Percentiles rank a stretch among this genome's conserved stretches.
Evolutionary conservation across 805 yeast genomes (phyloP).

Genomic region (Saturnispora quitensis): DNA sequence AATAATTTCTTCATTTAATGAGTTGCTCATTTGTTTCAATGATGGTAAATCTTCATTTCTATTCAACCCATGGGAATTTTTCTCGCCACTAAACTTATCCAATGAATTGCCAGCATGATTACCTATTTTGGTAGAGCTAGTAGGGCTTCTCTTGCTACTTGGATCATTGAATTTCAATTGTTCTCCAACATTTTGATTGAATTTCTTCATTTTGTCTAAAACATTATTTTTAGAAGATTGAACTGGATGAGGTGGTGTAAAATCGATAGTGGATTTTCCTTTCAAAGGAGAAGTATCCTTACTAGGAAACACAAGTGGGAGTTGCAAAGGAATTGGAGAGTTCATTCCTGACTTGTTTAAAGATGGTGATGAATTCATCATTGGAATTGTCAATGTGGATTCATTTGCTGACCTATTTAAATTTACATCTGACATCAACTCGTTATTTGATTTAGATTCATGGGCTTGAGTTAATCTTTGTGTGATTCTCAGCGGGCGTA

Average conservation of each 20-base stretch:
- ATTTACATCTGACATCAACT: not conserved
- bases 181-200: constrained; percentile 16
- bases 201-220: constrained; percentile 21
- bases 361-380: constrained; percentile 15
- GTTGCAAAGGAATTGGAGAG: constrained; percentile 7
- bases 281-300: constrained; percentile 8
- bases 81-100: constrained; percentile 26
- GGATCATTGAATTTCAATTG: not conserved
- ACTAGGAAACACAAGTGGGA: constrained; percentile 9
- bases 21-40: not conserved
- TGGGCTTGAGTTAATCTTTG: constrained; percentile 33
- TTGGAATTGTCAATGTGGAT: not conserved
- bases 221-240: constrained; percentile 8
- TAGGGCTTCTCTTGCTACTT: not conserved
- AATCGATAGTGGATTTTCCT: not conserved
- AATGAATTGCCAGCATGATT: constrained; percentile 17
- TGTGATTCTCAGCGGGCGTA: constrained; percentile 62
- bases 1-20: not conserved
- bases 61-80: constrained; percentile 6
- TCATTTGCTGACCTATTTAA: not conserved
- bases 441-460: constrained; percentile 1
- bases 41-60: not conserved
- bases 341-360: constrained; percentile 1
- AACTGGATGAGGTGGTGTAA: not conserved
- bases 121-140: not conserved